These are phyloP conservation scores for Phialophora chinensis DNA, from an alignment of 2,329 filamentous ascomycete genomes.

Conservation along the genomic window DNA sequence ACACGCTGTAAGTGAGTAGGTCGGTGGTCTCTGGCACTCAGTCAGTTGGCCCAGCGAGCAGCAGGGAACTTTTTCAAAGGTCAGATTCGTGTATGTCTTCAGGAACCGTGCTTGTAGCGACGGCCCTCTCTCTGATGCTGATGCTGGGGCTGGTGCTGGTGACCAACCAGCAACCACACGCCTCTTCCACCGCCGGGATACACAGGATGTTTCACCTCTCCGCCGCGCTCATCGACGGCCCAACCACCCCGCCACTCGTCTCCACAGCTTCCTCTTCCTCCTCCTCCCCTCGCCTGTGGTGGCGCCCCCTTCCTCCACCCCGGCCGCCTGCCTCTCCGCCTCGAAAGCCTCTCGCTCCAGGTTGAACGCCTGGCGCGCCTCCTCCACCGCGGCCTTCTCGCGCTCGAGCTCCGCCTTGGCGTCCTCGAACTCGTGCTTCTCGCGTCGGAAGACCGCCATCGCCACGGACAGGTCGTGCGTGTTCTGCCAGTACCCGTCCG, in stretches of 20 bases:
- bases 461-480: not conserved
- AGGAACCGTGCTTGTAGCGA: not conserved
- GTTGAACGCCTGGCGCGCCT: not conserved
- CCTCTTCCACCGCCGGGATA: not conserved
- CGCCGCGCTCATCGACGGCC: not conserved
- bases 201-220: no score
- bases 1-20: no score
- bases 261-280: not conserved
- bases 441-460: not conserved
- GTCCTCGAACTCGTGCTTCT: not conserved
- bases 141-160: not conserved
- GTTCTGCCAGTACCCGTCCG: not conserved
- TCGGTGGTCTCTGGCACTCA: no score
- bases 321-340: not conserved
- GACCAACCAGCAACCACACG: not conserved
- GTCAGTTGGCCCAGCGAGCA: no score
- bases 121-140: not conserved
- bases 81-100: not conserved
- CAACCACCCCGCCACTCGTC: not conserved
- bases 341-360: not conserved
- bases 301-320: no score
- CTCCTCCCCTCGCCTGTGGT: not conserved
- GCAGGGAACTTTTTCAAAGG: no score
- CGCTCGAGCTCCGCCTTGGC: not conserved
- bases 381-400: not conserved